Evolutionary conservation across 495 filamentous ascomycete genomes (phyloP).

Genomic region (Beverwykella pulmonaria): DNA sequence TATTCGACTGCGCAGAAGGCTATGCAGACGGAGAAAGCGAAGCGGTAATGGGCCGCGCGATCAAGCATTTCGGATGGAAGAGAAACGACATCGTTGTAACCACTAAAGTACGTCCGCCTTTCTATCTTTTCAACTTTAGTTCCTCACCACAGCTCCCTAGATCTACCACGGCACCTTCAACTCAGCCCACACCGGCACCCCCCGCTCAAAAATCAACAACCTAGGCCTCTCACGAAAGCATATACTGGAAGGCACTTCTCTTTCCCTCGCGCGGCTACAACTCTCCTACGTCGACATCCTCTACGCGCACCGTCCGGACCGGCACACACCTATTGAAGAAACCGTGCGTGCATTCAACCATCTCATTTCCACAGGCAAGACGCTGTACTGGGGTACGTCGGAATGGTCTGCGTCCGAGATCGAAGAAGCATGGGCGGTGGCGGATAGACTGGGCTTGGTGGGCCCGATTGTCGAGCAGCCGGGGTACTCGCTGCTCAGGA

Average conservation of each 20-base stretch:
- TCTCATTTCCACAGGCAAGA: constrained; percentile 73
- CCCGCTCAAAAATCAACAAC: constrained; percentile 59
- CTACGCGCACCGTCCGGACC: constrained; percentile 83
- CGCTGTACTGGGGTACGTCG: constrained; percentile 89
- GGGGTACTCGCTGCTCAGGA: constrained; percentile 75
- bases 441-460: constrained; percentile 74
- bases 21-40: constrained; percentile 73
- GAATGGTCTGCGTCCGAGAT: constrained; percentile 87
- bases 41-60: constrained; percentile 72
- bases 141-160: constrained; percentile 41
- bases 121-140: background rate
- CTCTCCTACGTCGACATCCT: constrained; percentile 79
- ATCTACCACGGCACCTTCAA: constrained; percentile 69
- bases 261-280: constrained; percentile 67
- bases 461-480: constrained; percentile 85
- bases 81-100: constrained; percentile 81
- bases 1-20: constrained; percentile 57
- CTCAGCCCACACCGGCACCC: constrained; percentile 55
- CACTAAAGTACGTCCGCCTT: constrained; percentile 64
- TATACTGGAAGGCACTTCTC: constrained; percentile 70
- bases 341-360: constrained; percentile 83
- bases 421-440: constrained; percentile 70
- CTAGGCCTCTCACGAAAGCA: constrained; percentile 81
- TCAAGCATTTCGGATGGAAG: constrained; percentile 69
- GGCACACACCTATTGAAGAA: constrained; percentile 84